Evolutionary conservation across 1,139 yeast genomes (phyloP).

Genomic region (Taphrina pruni): DNA sequence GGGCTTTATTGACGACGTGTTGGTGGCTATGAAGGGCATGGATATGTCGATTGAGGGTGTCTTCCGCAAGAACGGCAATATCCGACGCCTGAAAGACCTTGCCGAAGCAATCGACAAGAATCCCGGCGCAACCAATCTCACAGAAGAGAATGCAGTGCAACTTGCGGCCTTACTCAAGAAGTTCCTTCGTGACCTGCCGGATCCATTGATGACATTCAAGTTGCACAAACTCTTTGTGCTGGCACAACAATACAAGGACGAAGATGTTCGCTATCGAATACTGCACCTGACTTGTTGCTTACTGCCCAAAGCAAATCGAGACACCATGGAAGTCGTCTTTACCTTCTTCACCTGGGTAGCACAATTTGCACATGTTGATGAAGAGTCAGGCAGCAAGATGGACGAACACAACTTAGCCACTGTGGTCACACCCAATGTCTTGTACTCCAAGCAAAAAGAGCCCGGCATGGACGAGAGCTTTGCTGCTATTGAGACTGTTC

Average conservation of each 20-base stretch:
- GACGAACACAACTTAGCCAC: conserved; percentile 94
- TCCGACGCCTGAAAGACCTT: conserved; percentile 75
- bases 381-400: conserved; percentile 92
- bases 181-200: conserved; percentile 90
- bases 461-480: conserved; percentile 79
- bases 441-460: conserved; percentile 59
- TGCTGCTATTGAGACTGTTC: conserved; percentile 87
- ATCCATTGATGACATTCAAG: conserved; percentile 79
- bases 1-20: conserved; percentile 80
- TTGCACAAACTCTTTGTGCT: conserved; percentile 82
- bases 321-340: conserved; percentile 81
- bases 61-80: conserved; percentile 94
- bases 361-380: conserved; percentile 82
- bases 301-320: conserved; percentile 82
- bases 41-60: conserved; percentile 92
- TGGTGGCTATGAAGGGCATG: conserved; percentile 82
- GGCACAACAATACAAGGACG: conserved; percentile 65
- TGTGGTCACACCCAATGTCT: conserved; percentile 89
- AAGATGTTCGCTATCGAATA: conserved; percentile 60
- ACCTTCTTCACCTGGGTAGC: conserved; percentile 95
- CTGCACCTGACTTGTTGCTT: conserved; percentile 76
- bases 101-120: conserved; percentile 75
- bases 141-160: conserved; percentile 85
- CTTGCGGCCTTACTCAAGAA: conserved; percentile 91
- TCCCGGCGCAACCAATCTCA: conserved; percentile 77